phyloP scores from a whole-genome alignment of 2,329 filamentous ascomycete species.

The Sphaerulina vaccinii region DNA sequence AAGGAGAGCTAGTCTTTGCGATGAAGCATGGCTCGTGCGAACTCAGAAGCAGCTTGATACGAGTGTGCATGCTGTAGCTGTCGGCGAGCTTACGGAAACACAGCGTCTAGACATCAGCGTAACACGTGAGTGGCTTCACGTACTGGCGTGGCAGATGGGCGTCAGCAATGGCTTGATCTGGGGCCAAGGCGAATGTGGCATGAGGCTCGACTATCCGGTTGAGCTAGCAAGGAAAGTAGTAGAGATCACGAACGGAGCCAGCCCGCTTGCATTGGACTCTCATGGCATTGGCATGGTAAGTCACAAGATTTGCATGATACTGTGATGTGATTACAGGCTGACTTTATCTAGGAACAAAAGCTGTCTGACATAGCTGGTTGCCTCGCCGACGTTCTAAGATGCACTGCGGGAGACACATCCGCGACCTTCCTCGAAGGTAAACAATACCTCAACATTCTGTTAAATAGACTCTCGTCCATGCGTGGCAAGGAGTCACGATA shows the following conservation, averaged over 20 bases:
- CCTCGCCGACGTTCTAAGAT: constrained; percentile 38
- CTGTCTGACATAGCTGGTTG: constrained; percentile 39
- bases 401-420: constrained; percentile 37
- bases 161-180: constrained; percentile 39
- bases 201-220: constrained; percentile 40
- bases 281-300: constrained; percentile 41
- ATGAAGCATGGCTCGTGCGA: constrained; percentile 36
- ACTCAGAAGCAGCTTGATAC: constrained; percentile 38
- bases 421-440: constrained; percentile 36
- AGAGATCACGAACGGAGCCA: constrained; percentile 34
- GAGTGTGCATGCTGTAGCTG: constrained; percentile 28
- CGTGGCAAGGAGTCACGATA: constrained; percentile 39
- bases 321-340: constrained; percentile 8
- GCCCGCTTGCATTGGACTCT: constrained; percentile 33
- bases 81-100: constrained; percentile 36
- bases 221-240: constrained; percentile 38
- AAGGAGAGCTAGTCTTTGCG: constrained; percentile 35
- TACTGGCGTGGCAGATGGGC: constrained; percentile 41
- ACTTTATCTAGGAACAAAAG: constrained; percentile 37
- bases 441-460: constrained; percentile 36
- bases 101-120: constrained; percentile 38
- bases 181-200: constrained; percentile 35
- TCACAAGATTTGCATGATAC: neutral
- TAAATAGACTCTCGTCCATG: constrained; percentile 37
- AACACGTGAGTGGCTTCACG: constrained; percentile 39